Conservation (phyloP, 352 stramenopile genomes). For the Pythium chondricola region DNA sequence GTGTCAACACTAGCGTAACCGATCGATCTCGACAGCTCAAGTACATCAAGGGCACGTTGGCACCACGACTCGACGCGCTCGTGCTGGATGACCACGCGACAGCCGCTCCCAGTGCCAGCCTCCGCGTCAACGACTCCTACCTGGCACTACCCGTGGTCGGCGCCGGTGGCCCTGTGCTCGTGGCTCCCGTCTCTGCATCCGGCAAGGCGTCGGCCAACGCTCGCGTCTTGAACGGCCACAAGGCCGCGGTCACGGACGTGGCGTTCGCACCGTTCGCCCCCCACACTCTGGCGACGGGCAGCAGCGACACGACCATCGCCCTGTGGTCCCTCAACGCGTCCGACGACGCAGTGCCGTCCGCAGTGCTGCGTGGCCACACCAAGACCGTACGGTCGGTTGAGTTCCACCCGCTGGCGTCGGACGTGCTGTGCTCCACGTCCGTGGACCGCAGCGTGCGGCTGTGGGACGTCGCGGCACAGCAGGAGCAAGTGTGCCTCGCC, state of each 20-base stretch:
- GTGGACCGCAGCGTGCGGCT: constrained; percentile 59
- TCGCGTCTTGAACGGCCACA: constrained; percentile 59
- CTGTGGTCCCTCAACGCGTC: constrained; percentile 42
- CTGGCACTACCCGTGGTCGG: constrained; percentile 53
- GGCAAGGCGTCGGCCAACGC: constrained; percentile 39
- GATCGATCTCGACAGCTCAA: no score
- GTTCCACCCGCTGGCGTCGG: constrained; percentile 59
- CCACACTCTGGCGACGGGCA: constrained; percentile 48
- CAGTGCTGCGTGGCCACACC: constrained; percentile 33
- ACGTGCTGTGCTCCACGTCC: constrained; percentile 55
- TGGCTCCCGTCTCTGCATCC: constrained; percentile 31
- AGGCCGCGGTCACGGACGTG: constrained; percentile 50
- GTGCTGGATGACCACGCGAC: constrained; percentile 43
- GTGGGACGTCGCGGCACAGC: constrained; percentile 62
- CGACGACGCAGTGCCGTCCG: constrained; percentile 1
- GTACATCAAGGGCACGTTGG: constrained; percentile 63
- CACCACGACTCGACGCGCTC: constrained; percentile 49
- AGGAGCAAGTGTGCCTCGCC: constrained; percentile 33
- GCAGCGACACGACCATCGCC: constrained; percentile 49
- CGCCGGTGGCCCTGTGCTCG: constrained; percentile 58
- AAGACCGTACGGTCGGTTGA: constrained; percentile 47
- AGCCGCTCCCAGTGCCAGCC: constrained; percentile 29
- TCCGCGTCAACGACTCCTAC: constrained; percentile 51
- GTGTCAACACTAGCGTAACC: no score
- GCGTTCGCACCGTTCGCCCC: constrained; percentile 58